phyloP scores from a whole-genome alignment of 768 basidiomycete species.

The Leucosporidium creatinivorum region DNA sequence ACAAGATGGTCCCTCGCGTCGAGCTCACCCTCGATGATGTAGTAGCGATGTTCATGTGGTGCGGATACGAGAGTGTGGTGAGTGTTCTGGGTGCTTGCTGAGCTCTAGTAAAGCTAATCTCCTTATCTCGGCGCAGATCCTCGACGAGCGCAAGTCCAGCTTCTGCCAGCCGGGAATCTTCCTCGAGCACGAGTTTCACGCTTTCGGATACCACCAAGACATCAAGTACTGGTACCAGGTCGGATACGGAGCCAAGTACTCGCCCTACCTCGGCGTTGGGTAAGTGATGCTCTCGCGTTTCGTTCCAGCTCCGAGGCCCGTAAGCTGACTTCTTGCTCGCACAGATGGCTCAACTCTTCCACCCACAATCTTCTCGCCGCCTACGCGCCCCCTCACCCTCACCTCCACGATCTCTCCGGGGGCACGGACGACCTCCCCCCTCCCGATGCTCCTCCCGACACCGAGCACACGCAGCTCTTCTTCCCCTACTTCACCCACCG shows the following conservation, averaged over 20 bases:
- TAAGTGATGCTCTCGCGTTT: neutral
- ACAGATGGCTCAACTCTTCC: constrained; percentile 41
- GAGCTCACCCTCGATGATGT: constrained; percentile 22
- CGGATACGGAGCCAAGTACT: neutral
- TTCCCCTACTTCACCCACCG: constrained; percentile 46
- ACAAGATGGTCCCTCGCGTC: neutral
- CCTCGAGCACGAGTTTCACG: constrained; percentile 17
- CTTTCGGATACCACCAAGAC: constrained; percentile 24
- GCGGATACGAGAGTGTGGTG: constrained; percentile 25
- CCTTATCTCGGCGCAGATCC: constrained; percentile 1
- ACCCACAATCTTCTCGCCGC: constrained; percentile 24
- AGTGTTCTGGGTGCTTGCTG: neutral
- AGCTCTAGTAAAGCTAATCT: too few species aligned
- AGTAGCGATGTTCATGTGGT: constrained; percentile 20
- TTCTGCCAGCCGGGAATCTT: constrained; percentile 28
- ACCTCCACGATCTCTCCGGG: constrained; percentile 10
- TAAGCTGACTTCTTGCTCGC: neutral
- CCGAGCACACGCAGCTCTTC: constrained; percentile 43
- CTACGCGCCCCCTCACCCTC: constrained; percentile 8
- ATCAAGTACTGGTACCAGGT: constrained; percentile 2
- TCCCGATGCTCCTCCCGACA: constrained; percentile 43
- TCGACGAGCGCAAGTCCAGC: constrained; percentile 1
- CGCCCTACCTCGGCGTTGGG: neutral
- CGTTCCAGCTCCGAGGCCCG: too few species aligned
- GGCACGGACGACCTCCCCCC: constrained; percentile 34